A percentile compares a stretch with the other conserved stretches of the same genome.
These are phyloP conservation scores for Vigna nakashimae DNA, from an alignment of 306 rosid species.

Conservation along the genomic window DNA sequence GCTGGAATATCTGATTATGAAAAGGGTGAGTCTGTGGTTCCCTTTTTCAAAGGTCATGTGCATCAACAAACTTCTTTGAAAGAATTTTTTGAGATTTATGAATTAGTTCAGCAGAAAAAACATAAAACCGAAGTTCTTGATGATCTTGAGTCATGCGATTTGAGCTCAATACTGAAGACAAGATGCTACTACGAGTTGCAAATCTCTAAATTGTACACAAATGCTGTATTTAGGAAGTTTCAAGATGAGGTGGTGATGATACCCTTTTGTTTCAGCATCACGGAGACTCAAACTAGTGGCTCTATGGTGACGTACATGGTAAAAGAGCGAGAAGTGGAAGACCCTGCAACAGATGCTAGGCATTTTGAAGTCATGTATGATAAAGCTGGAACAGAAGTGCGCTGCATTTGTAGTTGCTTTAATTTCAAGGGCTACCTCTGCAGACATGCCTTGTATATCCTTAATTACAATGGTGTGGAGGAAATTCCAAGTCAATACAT, in stretches of 20 bases:
- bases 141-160: slow-evolving; percentile 73
- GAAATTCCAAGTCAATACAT: slow-evolving; percentile 89
- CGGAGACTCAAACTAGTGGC: slow-evolving; percentile 72
- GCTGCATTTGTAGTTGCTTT: slow-evolving; percentile 83
- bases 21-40: slow-evolving; percentile 59
- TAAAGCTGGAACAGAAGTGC: slow-evolving; percentile 78
- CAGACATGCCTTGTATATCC: slow-evolving; percentile 85
- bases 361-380: slow-evolving; percentile 79
- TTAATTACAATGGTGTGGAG: slow-evolving; percentile 78
- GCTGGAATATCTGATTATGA: slow-evolving; percentile 74
- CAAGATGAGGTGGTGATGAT: slow-evolving; percentile 83
- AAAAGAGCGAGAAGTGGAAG: slow-evolving; percentile 70
- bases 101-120: slow-evolving; percentile 63
- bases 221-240: slow-evolving; percentile 73
- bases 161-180: slow-evolving; percentile 64
- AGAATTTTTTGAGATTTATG: slow-evolving; percentile 70
- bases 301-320: slow-evolving; percentile 69
- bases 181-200: slow-evolving; percentile 80
- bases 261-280: slow-evolving; percentile 70
- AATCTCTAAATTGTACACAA: slow-evolving; percentile 77
- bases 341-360: slow-evolving; percentile 52
- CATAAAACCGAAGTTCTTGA: slow-evolving; percentile 68
- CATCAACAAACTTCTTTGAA: slow-evolving; percentile 79
- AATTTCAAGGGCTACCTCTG: slow-evolving; percentile 92
- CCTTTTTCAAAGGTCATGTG: slow-evolving; percentile 68